Conservation (phyloP, 1,284 basidiomycete species). For the Trichosporon faecale region DNA sequence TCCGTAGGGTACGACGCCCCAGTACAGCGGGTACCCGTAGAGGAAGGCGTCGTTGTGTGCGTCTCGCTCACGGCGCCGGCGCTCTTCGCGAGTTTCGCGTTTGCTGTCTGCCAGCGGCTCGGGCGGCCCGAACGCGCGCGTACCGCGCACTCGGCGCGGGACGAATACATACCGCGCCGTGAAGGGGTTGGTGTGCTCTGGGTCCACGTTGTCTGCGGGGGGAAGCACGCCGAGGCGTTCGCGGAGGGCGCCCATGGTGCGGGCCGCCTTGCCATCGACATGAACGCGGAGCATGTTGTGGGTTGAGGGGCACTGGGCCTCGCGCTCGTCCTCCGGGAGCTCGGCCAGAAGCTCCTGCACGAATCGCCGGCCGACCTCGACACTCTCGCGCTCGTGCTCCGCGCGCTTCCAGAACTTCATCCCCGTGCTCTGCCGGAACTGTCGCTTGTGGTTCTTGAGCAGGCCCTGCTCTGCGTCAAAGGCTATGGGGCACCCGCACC, state of each 20-base stretch:
- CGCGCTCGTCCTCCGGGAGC: conserved; percentile 14
- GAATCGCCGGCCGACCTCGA: background rate
- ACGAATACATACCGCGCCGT: conserved; percentile 14
- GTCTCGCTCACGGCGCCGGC: background rate
- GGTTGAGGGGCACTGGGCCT: conserved; percentile 19
- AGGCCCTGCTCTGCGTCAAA: background rate
- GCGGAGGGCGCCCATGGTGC: background rate
- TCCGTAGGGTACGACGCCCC: conserved; percentile 20
- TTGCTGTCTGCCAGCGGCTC: background rate
- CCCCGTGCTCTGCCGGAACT: background rate
- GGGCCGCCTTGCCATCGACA: background rate
- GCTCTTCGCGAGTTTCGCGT: background rate
- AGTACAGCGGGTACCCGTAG: conserved; percentile 17
- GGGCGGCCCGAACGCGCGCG: background rate
- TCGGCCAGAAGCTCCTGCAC: background rate
- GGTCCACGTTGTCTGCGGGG: background rate
- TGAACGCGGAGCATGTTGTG: conserved; percentile 20
- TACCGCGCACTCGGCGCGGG: conserved; percentile 12
- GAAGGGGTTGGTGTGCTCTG: conserved; percentile 20
- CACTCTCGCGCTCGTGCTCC: background rate
- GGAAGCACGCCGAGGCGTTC: background rate
- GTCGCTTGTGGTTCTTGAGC: background rate
- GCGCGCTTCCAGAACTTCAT: conserved; percentile 19
- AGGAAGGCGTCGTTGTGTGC: background rate
- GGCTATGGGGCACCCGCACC: conserved; percentile 21